Evolutionary conservation across 371 early-diverging fungal genomes (phyloP), one percentile per base, ranked within the genome.

Genomic region (Mucor irregularis): DNA sequence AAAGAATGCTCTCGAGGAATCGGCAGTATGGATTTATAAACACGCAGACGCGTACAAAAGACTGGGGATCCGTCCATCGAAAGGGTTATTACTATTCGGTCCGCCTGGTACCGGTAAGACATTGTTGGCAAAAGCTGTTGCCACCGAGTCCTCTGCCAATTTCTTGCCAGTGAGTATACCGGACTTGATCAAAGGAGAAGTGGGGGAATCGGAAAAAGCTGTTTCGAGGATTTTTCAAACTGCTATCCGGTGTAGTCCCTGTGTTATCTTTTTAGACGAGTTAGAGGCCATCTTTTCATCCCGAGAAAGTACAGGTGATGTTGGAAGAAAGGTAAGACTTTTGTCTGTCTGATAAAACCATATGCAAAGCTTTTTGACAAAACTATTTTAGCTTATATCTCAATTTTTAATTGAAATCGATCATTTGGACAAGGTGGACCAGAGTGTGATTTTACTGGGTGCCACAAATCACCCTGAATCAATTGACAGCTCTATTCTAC

Each of bases 191-290:
- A 94, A 95, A 34, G 87, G 93, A n/a, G 97, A 95, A 59, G 85
- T 92, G 0, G 98, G 96, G 17, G 96, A 96, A 65, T 92, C 92
- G 1, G 96, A 96, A 68, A 95, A 96, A 70, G 90, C 94, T 0
- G 88, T 95, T 4, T 84, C 93, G 0, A 76, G 81, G 1, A 84
- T 95, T 5, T 99, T 99, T 68, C 85, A 91, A 53, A 85, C 84
- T 0, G 99, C 99, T 4, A 78, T 87, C 46, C 90, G 94, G 52
- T 91, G 91, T 22, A 82, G 88, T 49, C 99, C 99, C 0, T 91
- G 96, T 54, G 94, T 99, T 16, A 84, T 99, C 14, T 99, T 99
- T 73, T 88, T 99, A 53, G 99, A 99, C 78, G 99, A 99, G 71
- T 76, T 99, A 31, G 99, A 99, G 60, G 90, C 95, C 1, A 74